Conservation (phyloP, 2,329 filamentous ascomycete genomes). For the Endoconidiophora polonica region DNA sequence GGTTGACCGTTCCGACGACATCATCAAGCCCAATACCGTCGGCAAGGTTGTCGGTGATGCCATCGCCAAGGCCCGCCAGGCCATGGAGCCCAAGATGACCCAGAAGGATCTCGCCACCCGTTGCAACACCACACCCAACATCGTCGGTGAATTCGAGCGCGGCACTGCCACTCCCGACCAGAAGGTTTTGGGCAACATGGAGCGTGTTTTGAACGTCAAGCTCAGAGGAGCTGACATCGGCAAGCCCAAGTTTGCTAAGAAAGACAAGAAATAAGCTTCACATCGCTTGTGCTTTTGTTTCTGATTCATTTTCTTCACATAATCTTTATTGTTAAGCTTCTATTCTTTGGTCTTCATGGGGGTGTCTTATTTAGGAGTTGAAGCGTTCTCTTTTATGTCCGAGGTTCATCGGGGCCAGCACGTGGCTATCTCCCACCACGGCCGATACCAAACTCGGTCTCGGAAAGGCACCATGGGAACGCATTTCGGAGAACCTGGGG, state of each 20-base stretch:
- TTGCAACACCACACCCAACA: slow-evolving; percentile 68
- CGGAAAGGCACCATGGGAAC: no score
- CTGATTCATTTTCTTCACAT: neutral
- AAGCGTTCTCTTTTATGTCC: no score
- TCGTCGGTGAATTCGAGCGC: slow-evolving; percentile 75
- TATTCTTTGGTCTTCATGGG: neutral
- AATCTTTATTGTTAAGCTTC: neutral
- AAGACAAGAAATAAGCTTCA: slow-evolving; percentile 16
- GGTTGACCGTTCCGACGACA: slow-evolving; percentile 93
- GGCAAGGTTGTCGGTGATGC: slow-evolving; percentile 65
- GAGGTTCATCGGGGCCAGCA: no score
- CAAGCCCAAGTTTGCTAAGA: slow-evolving; percentile 66
- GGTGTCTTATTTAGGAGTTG: neutral
- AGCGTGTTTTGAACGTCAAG: slow-evolving; percentile 75
- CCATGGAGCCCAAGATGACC: slow-evolving; percentile 86
- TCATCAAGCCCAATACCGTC: slow-evolving; percentile 90
- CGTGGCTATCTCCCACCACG: no score
- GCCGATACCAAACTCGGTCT: no score
- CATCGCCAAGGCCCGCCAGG: slow-evolving; percentile 63
- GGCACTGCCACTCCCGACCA: slow-evolving; percentile 66
- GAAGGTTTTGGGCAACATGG: slow-evolving; percentile 62
- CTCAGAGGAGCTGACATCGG: slow-evolving; percentile 76
- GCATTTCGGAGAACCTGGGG: no score
- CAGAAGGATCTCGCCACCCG: slow-evolving; percentile 77
- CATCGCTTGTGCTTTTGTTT: no score